A percentile compares a stretch with the other conserved stretches of the same genome.
phyloP scores from a whole-genome alignment of 176 grass and related monocot species.

The Thinopyrum elongatum region DNA sequence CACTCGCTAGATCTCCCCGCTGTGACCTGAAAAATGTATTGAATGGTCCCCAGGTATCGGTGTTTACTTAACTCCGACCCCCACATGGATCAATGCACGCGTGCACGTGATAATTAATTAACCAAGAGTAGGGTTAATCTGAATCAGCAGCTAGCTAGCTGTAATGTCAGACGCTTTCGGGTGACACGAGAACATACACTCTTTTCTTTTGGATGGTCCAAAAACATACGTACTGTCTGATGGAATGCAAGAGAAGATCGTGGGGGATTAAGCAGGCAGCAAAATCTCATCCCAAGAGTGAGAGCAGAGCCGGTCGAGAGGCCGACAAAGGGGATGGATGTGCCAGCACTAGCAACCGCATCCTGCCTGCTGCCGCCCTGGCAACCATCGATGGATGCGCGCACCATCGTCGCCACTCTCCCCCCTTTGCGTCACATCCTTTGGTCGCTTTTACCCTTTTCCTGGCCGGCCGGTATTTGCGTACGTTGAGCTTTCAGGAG shows the following conservation, averaged over 20 bases:
- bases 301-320: background rate
- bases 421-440: background rate
- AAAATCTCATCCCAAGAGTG: slow-evolving; percentile 6
- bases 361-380: background rate
- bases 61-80: background rate
- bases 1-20: background rate
- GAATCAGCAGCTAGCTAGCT: background rate
- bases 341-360: slow-evolving; percentile 32
- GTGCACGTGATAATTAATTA: background rate
- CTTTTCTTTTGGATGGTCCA: background rate
- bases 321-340: slow-evolving; percentile 37
- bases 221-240: background rate
- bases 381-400: background rate
- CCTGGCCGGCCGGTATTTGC: background rate
- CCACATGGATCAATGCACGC: background rate
- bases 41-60: background rate
- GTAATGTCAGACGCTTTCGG: background rate
- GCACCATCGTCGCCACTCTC: background rate
- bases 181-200: background rate
- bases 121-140: background rate
- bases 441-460: background rate
- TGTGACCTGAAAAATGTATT: background rate
- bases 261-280: background rate
- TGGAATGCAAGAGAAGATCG: background rate
- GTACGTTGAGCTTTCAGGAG: background rate